Percentiles rank a stretch among this genome's conserved stretches.
phyloP scores from a whole-genome alignment of 1,284 basidiomycete species.

The Rhodotorula sp. region DNA sequence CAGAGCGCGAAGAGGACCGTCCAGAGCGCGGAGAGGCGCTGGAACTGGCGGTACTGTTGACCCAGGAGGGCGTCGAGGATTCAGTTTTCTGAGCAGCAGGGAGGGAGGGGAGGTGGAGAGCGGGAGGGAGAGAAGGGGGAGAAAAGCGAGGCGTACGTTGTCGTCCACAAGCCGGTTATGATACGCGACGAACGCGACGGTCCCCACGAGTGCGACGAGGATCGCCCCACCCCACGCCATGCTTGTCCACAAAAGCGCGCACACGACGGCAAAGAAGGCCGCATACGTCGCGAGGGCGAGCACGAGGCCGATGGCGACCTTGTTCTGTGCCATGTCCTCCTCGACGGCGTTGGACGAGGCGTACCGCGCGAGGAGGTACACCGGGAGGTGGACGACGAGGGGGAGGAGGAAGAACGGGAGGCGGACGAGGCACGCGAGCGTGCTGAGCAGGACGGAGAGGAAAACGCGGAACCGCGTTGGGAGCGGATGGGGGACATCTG shows the following conservation, averaged over 20 bases:
- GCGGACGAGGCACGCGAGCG: constrained; percentile 66
- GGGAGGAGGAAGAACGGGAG: constrained; percentile 83
- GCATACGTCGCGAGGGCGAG: constrained; percentile 76
- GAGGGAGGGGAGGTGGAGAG: not conserved
- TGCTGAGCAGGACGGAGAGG: constrained; percentile 73
- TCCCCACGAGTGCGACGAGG: constrained; percentile 52
- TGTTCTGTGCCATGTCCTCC: constrained; percentile 80
- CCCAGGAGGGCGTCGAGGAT: not conserved
- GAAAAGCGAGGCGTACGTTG: constrained; percentile 50
- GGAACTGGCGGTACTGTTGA: constrained; percentile 62
- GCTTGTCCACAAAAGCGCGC: constrained; percentile 74
- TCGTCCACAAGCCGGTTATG: constrained; percentile 76
- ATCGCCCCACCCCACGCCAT: constrained; percentile 56
- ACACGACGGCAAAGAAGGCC: constrained; percentile 74
- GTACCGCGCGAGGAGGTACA: constrained; percentile 69
- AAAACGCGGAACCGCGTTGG: constrained; percentile 80
- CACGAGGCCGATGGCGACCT: constrained; percentile 78
- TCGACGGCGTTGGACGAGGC: constrained; percentile 65
- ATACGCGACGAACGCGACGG: constrained; percentile 59
- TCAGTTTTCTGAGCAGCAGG: not conserved
- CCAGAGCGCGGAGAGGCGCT: constrained; percentile 83
- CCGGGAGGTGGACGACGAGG: constrained; percentile 75
- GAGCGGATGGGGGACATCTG: constrained; percentile 64
- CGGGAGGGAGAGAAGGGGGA: no score
- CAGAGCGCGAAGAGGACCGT: constrained; percentile 86